A percentile compares a stretch with the other conserved stretches of the same genome.
phyloP scores from a whole-genome alignment of 768 basidiomycete species.

The Mycena rosella region DNA sequence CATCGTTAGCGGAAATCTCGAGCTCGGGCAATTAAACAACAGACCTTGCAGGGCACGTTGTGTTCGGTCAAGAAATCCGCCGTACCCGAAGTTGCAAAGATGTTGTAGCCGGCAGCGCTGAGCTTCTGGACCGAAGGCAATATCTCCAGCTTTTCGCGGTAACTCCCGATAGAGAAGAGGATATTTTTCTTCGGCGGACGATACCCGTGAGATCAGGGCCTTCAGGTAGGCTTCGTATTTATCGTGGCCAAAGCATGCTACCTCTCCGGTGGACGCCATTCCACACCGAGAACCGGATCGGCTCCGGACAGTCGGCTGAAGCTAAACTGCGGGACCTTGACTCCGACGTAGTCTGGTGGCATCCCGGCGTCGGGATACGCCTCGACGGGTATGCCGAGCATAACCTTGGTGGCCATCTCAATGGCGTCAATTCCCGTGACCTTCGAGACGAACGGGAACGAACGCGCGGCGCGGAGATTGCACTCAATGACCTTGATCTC shows the following conservation, averaged over 20 bases:
- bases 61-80: conserved; percentile 98
- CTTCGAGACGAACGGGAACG: conserved; percentile 99
- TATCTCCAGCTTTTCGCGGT: conserved; percentile 97
- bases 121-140: conserved; percentile 96
- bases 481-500: conserved; percentile 99
- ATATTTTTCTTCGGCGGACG: conserved; percentile 97
- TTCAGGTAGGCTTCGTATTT: conserved; percentile 99
- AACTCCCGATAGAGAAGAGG: conserved; percentile 95
- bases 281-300: conserved; percentile 97
- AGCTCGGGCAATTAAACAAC: conserved; percentile 25
- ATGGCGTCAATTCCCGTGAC: conserved; percentile 98
- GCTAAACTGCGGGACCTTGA: conserved; percentile 99
- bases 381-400: conserved; percentile 91
- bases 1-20: conserved; percentile 8
- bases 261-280: conserved; percentile 99
- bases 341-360: conserved; percentile 94
- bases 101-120: conserved; percentile 92
- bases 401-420: conserved; percentile 99
- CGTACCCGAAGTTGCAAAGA: conserved; percentile 97
- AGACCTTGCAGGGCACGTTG: conserved; percentile 94
- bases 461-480: conserved; percentile 96
- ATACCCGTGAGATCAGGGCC: conserved; percentile 98
- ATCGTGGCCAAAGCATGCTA: conserved; percentile 97
- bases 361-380: conserved; percentile 91
- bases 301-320: conserved; percentile 97